phyloP scores from a whole-genome alignment of 345 rosid genomes.

The Lumnitzera littorea region DNA sequence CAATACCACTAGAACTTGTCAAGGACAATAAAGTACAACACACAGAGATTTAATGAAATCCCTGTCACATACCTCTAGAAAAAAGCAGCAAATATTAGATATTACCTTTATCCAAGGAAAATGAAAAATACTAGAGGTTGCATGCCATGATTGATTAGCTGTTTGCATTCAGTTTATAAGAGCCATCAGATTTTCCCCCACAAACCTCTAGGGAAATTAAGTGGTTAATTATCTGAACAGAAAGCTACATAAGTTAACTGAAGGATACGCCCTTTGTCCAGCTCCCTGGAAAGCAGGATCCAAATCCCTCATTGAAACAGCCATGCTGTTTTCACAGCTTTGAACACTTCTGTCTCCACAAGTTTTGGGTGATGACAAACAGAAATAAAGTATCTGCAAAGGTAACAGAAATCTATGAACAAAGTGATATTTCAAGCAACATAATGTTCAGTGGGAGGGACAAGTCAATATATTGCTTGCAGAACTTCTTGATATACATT shows the following conservation, averaged over 20 bases:
- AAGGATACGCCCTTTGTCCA: conserved; percentile 99
- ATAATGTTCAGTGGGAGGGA: no score
- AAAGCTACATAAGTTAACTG: conserved; percentile 2
- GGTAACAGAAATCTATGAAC: no score
- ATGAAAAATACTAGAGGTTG: no score
- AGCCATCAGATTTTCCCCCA: neutral
- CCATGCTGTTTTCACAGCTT: conserved; percentile 44
- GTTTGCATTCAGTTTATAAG: neutral
- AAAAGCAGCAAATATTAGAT: neutral
- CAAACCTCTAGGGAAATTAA: neutral
- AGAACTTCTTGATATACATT: conserved; percentile 8
- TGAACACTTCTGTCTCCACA: conserved; percentile 23
- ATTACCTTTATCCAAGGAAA: no score
- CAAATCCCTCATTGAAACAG: conserved; percentile 97
- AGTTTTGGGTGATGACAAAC: neutral
- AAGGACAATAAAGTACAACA: conserved; percentile 29
- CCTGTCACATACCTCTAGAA: neutral
- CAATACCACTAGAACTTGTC: conserved; percentile 66
- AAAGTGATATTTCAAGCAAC: no score
- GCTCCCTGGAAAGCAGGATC: conserved; percentile 98
- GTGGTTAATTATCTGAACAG: conserved; percentile 4
- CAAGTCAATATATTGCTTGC: no score
- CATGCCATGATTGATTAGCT: neutral
- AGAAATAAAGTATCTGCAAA: no score
- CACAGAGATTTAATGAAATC: conserved; percentile 3